Conservation (phyloP, 805 yeast species). For the Candida montana region DNA sequence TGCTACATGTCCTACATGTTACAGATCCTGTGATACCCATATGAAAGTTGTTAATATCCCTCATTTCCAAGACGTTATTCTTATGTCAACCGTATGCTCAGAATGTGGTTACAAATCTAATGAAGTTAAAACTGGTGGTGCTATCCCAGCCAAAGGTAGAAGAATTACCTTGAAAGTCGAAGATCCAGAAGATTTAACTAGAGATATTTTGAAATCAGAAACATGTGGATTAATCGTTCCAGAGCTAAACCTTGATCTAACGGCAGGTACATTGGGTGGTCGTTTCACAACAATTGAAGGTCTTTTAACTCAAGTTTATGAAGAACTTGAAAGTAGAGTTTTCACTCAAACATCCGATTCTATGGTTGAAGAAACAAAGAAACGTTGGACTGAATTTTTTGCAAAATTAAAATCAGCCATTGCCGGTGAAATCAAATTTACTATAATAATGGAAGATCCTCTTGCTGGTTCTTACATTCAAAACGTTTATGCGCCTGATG, state of each 20-base stretch:
- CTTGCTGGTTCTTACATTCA: conserved; percentile 93
- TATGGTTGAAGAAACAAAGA: conserved; percentile 72
- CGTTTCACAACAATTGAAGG: conserved; percentile 98
- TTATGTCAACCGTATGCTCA: conserved; percentile 93
- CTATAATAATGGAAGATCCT: conserved; percentile 89
- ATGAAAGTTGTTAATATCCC: conserved; percentile 97
- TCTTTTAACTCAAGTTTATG: conserved; percentile 78
- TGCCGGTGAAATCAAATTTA: conserved; percentile 76
- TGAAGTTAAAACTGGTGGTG: conserved; percentile 98
- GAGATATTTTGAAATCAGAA: conserved; percentile 93
- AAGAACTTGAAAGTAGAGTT: conserved; percentile 81
- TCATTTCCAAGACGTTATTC: conserved; percentile 93
- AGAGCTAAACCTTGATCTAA: conserved; percentile 83
- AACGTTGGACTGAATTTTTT: conserved; percentile 81
- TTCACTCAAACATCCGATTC: conserved; percentile 85
- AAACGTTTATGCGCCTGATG: conserved; percentile 98
- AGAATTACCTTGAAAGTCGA: conserved; percentile 67
- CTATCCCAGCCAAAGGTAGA: conserved; percentile 81
- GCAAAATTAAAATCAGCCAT: conserved; percentile 69
- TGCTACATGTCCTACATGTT: conserved; percentile 91
- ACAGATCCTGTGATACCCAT: conserved; percentile 77
- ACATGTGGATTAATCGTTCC: conserved; percentile 85
- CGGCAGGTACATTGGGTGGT: conserved; percentile 97
- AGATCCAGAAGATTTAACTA: conserved; percentile 82
- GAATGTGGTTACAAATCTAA: conserved; percentile 93